Percentiles rank a stretch among this genome's conserved stretches.
Evolutionary conservation across 148 eudicot species (phyloP).

Genomic region (Hydrangea macrophylla): DNA sequence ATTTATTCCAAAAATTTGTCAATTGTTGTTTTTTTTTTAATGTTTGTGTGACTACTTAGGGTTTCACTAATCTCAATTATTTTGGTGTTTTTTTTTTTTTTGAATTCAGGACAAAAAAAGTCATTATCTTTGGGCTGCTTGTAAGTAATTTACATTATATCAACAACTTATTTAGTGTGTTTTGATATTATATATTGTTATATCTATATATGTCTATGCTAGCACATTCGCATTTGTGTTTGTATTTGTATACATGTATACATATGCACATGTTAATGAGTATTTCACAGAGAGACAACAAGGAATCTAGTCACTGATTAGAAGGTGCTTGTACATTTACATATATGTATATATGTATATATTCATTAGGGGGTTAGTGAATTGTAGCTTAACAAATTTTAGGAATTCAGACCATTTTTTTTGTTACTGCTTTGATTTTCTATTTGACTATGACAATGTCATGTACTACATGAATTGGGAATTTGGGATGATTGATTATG

Average conservation of each 20-base stretch:
- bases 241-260: neutral
- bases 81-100: constrained; percentile 2
- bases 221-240: neutral
- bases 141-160: constrained; percentile 41
- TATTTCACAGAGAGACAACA: too few relatives aligned
- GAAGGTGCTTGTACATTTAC: too few relatives aligned
- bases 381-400: too few relatives aligned
- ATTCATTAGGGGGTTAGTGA: too few relatives aligned
- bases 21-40: neutral
- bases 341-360: too few relatives aligned
- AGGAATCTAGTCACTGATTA: too few relatives aligned
- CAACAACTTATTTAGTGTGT: neutral
- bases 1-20: neutral
- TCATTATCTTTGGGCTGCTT: constrained; percentile 92
- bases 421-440: too few relatives aligned
- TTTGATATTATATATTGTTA: neutral
- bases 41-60: neutral
- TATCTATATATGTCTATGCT: neutral
- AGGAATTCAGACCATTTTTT: too few relatives aligned
- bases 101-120: constrained; percentile 73
- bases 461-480: too few relatives aligned
- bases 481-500: too few relatives aligned
- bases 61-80: neutral
- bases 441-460: too few relatives aligned
- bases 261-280: too few relatives aligned